A percentile compares a stretch with the other conserved stretches of the same genome.
Conservation (phyloP, 108 stramenopile species). For the Nitzschia sp. region DNA sequence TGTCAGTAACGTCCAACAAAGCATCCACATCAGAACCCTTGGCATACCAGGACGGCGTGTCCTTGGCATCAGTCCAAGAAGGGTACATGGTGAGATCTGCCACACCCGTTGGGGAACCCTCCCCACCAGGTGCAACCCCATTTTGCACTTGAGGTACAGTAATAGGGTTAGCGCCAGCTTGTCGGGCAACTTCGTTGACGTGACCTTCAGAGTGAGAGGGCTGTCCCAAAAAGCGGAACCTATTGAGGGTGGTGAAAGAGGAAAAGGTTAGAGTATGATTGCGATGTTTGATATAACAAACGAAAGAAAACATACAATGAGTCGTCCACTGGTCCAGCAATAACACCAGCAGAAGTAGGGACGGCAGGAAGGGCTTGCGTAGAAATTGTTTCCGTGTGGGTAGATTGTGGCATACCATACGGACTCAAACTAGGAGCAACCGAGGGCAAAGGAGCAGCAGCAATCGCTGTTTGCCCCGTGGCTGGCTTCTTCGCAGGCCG, state of each 20-base stretch:
- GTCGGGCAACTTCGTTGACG: slow-evolving; percentile 75
- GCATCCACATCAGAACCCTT: slow-evolving; percentile 82
- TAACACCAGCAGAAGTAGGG: slow-evolving; percentile 51
- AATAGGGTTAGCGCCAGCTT: slow-evolving; percentile 70
- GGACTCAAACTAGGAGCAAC: slow-evolving; percentile 71
- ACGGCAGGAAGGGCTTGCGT: slow-evolving; percentile 17
- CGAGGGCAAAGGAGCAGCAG: slow-evolving; percentile 47
- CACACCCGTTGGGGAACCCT: slow-evolving; percentile 77
- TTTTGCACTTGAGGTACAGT: slow-evolving; percentile 44
- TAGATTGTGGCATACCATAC: slow-evolving; percentile 43
- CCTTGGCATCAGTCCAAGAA: slow-evolving; percentile 79
- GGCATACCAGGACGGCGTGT: slow-evolving; percentile 82
- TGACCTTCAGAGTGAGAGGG: slow-evolving; percentile 48
- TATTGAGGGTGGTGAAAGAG: slow-evolving; percentile 25
- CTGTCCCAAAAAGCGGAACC: slow-evolving; percentile 78
- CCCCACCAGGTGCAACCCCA: slow-evolving; percentile 34
- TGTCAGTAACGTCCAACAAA: slow-evolving; percentile 76
- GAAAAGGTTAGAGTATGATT: slow-evolving; percentile 9
- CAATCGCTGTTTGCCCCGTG: slow-evolving; percentile 21
- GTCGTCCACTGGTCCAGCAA: slow-evolving; percentile 76
- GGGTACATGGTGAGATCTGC: slow-evolving; percentile 65
- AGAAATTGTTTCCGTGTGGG: neutral
- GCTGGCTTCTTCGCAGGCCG: slow-evolving; percentile 59
- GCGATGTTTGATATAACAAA: slow-evolving; percentile 3
- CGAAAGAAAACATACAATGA: slow-evolving; percentile 63